Percentiles rank a stretch among this genome's conserved stretches.
Conservation (phyloP, 345 rosid species). For the Euclidium syriacum region DNA sequence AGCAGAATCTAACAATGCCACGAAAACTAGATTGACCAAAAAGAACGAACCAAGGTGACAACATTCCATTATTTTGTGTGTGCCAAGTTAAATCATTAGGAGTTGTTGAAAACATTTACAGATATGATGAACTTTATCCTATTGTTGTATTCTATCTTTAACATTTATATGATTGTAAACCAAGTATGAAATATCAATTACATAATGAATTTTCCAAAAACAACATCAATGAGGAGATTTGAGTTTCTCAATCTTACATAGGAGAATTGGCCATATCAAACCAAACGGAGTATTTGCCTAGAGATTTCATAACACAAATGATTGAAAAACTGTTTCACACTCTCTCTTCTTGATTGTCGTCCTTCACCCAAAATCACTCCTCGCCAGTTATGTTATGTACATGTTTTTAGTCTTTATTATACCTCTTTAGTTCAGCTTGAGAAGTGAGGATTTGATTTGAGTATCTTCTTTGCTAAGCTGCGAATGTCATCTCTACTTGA, state of each 20-base stretch:
- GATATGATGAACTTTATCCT: background rate
- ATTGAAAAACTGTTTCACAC: conserved; percentile 12
- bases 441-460: conserved; percentile 46
- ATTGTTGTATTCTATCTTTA: conserved; percentile 13
- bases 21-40: conserved; percentile 12
- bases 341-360: background rate
- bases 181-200: background rate
- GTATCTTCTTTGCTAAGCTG: conserved; percentile 75
- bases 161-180: conserved; percentile 8
- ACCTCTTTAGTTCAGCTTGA: conserved; percentile 24
- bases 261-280: background rate
- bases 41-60: conserved; percentile 14
- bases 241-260: conserved; percentile 13
- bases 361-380: conserved; percentile 13
- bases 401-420: background rate
- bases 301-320: conserved; percentile 8
- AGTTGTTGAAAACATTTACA: conserved; percentile 5
- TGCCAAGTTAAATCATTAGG: conserved; percentile 2
- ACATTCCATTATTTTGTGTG: background rate
- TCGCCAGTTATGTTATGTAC: conserved; percentile 32
- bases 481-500: conserved; percentile 88
- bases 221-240: background rate
- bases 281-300: background rate
- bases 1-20: conserved; percentile 35
- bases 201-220: background rate